phyloP scores from a whole-genome alignment of 225 moss, liverwort and hornwort genomes.

The Lunularia cruciata region DNA sequence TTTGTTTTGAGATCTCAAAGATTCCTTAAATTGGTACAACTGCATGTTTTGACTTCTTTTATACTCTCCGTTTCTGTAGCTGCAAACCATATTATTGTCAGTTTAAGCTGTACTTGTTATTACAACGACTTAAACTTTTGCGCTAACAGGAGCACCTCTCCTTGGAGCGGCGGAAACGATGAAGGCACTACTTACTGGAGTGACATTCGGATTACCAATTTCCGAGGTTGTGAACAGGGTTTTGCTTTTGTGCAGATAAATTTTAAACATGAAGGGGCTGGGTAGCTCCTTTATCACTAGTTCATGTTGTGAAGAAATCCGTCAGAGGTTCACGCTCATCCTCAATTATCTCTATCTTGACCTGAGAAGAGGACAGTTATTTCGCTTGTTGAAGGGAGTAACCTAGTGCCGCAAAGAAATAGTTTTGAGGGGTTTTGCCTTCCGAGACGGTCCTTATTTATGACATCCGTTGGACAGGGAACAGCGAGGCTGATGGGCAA shows the following conservation, averaged over 20 bases:
- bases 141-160: slow-evolving; percentile 90
- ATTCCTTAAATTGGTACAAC: too few species aligned
- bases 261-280: too few species aligned
- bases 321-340: background rate
- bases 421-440: too few species aligned
- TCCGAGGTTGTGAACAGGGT: slow-evolving; percentile 52
- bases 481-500: slow-evolving; percentile 82
- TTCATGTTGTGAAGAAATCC: background rate
- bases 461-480: slow-evolving; percentile 47
- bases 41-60: too few species aligned
- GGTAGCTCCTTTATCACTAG: background rate
- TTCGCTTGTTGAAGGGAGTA: too few species aligned
- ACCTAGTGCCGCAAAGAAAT: too few species aligned
- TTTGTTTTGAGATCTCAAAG: background rate
- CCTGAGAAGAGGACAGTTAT: background rate
- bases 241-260: background rate
- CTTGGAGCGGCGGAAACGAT: slow-evolving; percentile 85
- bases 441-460: too few species aligned
- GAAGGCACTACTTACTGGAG: slow-evolving; percentile 79
- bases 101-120: too few species aligned
- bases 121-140: too few species aligned
- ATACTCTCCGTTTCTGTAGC: too few species aligned
- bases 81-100: too few species aligned
- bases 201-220: slow-evolving; percentile 90
- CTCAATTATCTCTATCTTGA: background rate